phyloP scores from a whole-genome alignment of 176 grass and related monocot genomes.

The Oropetium thomaeum region DNA sequence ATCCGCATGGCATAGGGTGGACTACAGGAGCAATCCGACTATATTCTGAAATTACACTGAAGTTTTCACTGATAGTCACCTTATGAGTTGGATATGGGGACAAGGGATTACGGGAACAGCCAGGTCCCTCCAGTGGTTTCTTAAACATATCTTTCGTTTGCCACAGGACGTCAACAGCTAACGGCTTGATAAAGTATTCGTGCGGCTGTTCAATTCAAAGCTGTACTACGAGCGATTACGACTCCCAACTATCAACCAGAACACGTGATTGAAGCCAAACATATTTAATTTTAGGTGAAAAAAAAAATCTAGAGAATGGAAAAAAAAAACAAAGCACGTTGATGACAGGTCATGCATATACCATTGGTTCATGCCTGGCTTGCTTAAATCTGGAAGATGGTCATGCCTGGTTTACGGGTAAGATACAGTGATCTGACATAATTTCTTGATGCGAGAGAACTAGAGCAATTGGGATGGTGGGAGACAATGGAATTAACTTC shows the following conservation, averaged over 20 bases:
- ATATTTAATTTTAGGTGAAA: neutral
- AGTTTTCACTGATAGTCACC: neutral
- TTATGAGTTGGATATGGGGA: neutral
- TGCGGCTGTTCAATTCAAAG: neutral
- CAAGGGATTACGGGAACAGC: neutral
- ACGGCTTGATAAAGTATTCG: neutral
- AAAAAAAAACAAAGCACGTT: neutral
- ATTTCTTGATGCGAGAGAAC: neutral
- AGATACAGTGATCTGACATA: neutral
- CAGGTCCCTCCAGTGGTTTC: neutral
- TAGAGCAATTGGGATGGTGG: neutral
- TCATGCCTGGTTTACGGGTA: no score
- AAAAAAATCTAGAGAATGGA: no score
- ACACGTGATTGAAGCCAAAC: neutral
- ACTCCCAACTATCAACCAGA: slow-evolving; percentile 3
- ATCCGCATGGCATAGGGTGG: neutral
- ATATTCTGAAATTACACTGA: neutral
- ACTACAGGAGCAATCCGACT: no score
- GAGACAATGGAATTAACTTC: neutral
- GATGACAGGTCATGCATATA: neutral
- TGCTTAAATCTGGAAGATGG: neutral
- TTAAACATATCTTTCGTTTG: neutral
- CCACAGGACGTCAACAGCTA: neutral
- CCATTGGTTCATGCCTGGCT: neutral
- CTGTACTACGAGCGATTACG: neutral